Evolutionary conservation across 345 rosid genomes (phyloP), one percentile per base, ranked within the genome.

Genomic region (Eucalyptus cloeziana): DNA sequence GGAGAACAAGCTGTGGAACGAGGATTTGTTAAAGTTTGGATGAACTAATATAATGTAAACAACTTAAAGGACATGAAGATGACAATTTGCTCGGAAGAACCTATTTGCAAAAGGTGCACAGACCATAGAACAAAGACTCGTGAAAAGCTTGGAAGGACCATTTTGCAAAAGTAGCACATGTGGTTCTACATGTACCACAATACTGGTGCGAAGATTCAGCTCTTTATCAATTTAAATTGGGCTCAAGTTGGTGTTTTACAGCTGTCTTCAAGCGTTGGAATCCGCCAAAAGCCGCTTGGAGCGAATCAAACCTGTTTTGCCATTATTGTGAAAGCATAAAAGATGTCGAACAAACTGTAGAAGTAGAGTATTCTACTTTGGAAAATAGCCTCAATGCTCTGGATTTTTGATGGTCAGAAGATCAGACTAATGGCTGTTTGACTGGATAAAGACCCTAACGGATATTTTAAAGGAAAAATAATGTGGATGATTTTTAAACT

Each of bases 401-500:
- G 19, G 33, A n/a, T n/a, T 4, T 69, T 9, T 33, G 24, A 69
- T 62, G 69, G 69, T 62, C 16, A 6, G 43, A 15, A 31, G 24
- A 10, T 33, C 24, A 69, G 22, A 69, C 24, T 40, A 69, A 33
- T 31, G 43, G 22, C 80, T 33, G 37, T 69, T 69, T 69, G 13
- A 69, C 22, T 69, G 10, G 43, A 33, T 4, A 33, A 69, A 17
- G 19, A 9, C 37, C 37, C 7, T 8, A 16, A 17, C 3, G 12
- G 24, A 69, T 67, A 67, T 67, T 67, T 67, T 67, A 10, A 67
- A 67, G 40, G 2, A 33, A 62, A 22, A 56, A 56, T 56, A 24
- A 24, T 3, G 0, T 22, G 24, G 24, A 56, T 56, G 13, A 3
- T 24, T 56, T 24, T 0, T 56, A 0, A 24, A 56, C 3, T 56